Evolutionary conservation across 2,329 filamentous ascomycete genomes (phyloP), one percentile per base, ranked within the genome.

Genomic region (Colletotrichum chlorophyti): DNA sequence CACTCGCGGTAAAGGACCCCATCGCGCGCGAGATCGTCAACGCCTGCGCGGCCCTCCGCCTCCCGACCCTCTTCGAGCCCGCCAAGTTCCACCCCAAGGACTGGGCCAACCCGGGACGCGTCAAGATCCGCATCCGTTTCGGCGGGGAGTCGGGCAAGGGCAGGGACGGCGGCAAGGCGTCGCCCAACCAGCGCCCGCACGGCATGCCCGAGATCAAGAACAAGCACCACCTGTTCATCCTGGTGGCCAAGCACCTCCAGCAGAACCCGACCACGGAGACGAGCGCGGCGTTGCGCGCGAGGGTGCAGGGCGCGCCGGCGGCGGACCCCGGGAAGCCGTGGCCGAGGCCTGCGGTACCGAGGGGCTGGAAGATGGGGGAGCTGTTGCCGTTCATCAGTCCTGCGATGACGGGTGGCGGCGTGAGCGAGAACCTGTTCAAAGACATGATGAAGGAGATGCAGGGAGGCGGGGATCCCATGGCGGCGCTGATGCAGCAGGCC

Each of bases 381-480:
- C 86, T 97, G 58, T 71, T 99, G 64, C 95, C 95, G 19, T 87
- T 96, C 63, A 90, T 96, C 69, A 96, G 91, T 62, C 88, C 93
- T 1, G 95, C 93, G 15, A 84, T 98, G 76, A 95, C 91, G 51
- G 95, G 95, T 8, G 95, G 95, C 10, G 95, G 95, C 31, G 91
- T 98, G 10, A 93, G 87, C 62, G 95, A 99, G 74, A 96, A 98
- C 70, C 86, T 97, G 61, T 87, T 98, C 69, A 92, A 95, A 79
- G 93, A 97, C 66, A 96, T 97, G 82, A 97, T 98, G 93, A 89
- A 87, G 69, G 92, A 96, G 78, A 96, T 98, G 91, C 79, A 82
- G 68, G 73, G 74, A 3, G 76, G 74, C 2, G 80, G 76, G 0
- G 79, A 81, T 35, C 75, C 74, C 7, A 79, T 79, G 77, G 68